These are phyloP conservation scores for Blastobotrys illinoisensis DNA, from an alignment of 1,139 yeast genomes.

Conservation along the genomic window DNA sequence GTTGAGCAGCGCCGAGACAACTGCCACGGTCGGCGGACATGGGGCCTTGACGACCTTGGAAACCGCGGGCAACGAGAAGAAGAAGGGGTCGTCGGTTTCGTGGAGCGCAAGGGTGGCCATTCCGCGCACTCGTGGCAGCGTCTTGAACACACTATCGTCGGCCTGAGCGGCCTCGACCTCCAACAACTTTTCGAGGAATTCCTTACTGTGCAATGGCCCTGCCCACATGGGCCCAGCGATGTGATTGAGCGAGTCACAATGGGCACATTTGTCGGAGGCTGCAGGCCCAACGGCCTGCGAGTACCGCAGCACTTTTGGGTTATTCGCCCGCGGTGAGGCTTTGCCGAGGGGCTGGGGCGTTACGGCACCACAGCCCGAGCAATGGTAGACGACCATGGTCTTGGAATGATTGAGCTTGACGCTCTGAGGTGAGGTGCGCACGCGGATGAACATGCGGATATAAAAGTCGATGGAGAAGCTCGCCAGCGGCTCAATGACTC, in stretches of 20 bases:
- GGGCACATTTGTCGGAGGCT: conserved; percentile 49
- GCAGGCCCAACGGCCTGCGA: conserved; percentile 53
- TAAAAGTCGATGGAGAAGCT: conserved; percentile 87
- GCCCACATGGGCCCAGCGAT: conserved; percentile 97
- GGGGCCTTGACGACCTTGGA: conserved; percentile 74
- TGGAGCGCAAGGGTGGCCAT: conserved; percentile 79
- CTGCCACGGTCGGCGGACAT: conserved; percentile 70
- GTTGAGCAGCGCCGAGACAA: conserved; percentile 79
- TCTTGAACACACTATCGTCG: conserved; percentile 57
- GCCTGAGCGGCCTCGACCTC: conserved; percentile 41
- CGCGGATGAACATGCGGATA: conserved; percentile 76
- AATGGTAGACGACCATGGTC: conserved; percentile 74
- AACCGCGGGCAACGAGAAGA: conserved; percentile 71
- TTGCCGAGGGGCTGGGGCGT: conserved; percentile 67
- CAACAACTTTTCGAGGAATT: conserved; percentile 60
- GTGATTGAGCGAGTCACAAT: conserved; percentile 66
- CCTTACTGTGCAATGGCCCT: conserved; percentile 64
- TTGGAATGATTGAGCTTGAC: conserved; percentile 67
- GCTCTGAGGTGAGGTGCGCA: conserved; percentile 67
- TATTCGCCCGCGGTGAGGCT: conserved; percentile 21
- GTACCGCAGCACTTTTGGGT: conserved; percentile 35
- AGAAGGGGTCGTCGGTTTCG: conserved; percentile 72
- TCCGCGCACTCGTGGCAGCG: conserved; percentile 80
- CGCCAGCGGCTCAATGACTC: conserved; percentile 78
- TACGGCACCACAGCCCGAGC: conserved; percentile 81